Evolutionary conservation across 192 early-diverging fungal species (phyloP).

Genomic region (Coemansia umbellata): DNA sequence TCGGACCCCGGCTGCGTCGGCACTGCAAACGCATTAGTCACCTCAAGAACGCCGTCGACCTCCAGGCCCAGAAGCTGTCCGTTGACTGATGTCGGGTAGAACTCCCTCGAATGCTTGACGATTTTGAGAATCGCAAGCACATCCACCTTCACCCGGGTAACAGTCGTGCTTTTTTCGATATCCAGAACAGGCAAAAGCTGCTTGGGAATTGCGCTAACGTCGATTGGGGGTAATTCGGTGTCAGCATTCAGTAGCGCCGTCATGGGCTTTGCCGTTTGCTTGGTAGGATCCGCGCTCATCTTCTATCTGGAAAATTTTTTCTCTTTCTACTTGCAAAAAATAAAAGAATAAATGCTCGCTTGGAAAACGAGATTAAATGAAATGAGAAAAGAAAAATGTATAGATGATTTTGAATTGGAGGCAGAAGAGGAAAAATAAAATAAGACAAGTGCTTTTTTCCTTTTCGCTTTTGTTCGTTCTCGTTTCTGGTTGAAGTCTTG

Average conservation of each 20-base stretch:
- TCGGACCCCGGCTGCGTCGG: constrained; percentile 57
- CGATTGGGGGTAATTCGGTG: constrained; percentile 20
- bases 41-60: constrained; percentile 81
- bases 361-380: too few species aligned
- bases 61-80: constrained; percentile 96
- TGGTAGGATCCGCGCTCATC: constrained; percentile 13
- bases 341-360: background rate
- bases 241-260: constrained; percentile 43
- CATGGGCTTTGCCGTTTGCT: constrained; percentile 47
- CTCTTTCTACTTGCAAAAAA: constrained; percentile 1
- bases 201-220: constrained; percentile 35
- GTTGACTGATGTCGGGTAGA: constrained; percentile 70
- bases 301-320: constrained; percentile 2
- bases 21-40: constrained; percentile 90
- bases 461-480: background rate
- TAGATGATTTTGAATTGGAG: background rate
- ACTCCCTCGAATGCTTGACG: constrained; percentile 93
- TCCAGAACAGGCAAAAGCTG: constrained; percentile 50
- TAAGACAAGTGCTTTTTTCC: background rate
- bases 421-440: background rate
- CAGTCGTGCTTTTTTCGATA: constrained; percentile 54
- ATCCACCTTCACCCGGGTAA: constrained; percentile 68
- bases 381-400: too few species aligned
- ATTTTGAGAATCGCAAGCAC: constrained; percentile 91
- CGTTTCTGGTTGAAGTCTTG: background rate